phyloP scores from a whole-genome alignment of 2,329 filamentous ascomycete species.

The Pseudogymnoascus sp. region DNA sequence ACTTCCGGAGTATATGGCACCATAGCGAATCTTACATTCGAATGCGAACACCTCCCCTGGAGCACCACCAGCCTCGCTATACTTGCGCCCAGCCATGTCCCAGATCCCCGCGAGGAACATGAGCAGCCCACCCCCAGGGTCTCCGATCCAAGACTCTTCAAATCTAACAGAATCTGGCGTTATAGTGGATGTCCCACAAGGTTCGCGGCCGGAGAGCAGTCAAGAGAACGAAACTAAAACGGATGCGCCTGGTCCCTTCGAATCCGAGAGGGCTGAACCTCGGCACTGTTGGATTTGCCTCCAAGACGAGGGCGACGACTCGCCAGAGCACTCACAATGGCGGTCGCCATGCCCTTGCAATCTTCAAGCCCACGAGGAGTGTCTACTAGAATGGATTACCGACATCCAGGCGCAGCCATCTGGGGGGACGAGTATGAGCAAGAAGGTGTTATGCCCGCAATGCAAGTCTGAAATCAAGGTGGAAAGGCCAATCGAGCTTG shows the following conservation, averaged over 20 bases:
- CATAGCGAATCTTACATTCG: neutral
- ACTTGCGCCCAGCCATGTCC: neutral
- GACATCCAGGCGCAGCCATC: constrained; percentile 64
- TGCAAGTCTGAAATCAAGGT: constrained; percentile 80
- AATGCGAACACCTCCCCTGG: neutral
- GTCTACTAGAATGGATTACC: constrained; percentile 87
- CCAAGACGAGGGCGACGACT: constrained; percentile 46
- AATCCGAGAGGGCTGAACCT: constrained; percentile 17
- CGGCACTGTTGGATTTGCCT: constrained; percentile 60
- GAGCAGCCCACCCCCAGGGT: constrained; percentile 3
- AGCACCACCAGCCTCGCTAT: neutral
- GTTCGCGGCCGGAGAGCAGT: neutral
- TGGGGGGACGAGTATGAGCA: constrained; percentile 43
- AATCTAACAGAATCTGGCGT: neutral
- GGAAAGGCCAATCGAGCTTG: constrained; percentile 64
- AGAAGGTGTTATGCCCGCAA: constrained; percentile 75
- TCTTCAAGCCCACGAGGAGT: constrained; percentile 82
- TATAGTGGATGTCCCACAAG: neutral
- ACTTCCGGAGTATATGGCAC: neutral
- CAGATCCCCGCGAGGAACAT: neutral
- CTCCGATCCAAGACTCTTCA: neutral
- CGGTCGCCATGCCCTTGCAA: constrained; percentile 86
- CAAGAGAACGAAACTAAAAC: neutral
- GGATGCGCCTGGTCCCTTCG: neutral
- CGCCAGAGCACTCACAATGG: constrained; percentile 54